These are phyloP conservation scores for Metarhizium anisopliae DNA, from an alignment of 2,329 filamentous ascomycete genomes.

Conservation along the genomic window DNA sequence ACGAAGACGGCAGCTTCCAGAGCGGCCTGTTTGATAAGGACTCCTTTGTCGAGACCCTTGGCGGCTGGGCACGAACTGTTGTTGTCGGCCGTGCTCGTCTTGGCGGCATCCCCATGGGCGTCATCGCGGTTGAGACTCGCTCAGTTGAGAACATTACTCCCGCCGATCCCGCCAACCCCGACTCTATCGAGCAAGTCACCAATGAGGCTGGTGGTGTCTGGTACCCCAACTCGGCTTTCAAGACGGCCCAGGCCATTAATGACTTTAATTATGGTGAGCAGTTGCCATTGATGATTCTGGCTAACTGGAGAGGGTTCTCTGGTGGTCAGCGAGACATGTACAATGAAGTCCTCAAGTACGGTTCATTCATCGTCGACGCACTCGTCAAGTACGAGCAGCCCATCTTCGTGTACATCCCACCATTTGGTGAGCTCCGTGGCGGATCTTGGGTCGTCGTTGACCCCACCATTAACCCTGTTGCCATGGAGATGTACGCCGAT, in stretches of 20 bases:
- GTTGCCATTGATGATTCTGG: slow-evolving; percentile 95
- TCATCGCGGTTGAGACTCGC: slow-evolving; percentile 93
- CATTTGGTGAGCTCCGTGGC: slow-evolving; percentile 91
- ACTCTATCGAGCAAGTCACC: slow-evolving; percentile 91
- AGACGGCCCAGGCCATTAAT: slow-evolving; percentile 96
- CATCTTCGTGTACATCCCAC: slow-evolving; percentile 97
- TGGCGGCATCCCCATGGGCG: slow-evolving; percentile 95
- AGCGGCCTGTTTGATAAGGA: slow-evolving; percentile 91
- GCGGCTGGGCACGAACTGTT: slow-evolving; percentile 93
- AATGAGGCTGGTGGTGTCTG: slow-evolving; percentile 97
- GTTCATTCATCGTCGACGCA: slow-evolving; percentile 96
- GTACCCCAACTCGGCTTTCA: slow-evolving; percentile 99
- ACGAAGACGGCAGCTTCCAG: slow-evolving; percentile 62
- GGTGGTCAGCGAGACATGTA: slow-evolving; percentile 99
- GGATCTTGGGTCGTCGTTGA: slow-evolving; percentile 99
- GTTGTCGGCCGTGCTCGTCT: slow-evolving; percentile 94
- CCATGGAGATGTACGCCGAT: slow-evolving; percentile 99
- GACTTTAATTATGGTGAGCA: slow-evolving; percentile 99
- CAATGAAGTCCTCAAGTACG: slow-evolving; percentile 99
- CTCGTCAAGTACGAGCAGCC: slow-evolving; percentile 98
- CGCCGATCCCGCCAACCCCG: slow-evolving; percentile 93
- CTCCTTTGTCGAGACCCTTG: slow-evolving; percentile 93
- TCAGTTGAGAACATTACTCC: slow-evolving; percentile 95
- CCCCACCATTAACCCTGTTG: slow-evolving; percentile 90
- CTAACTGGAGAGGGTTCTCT: slow-evolving; percentile 99